A percentile compares a stretch with the other conserved stretches of the same genome.
These are phyloP conservation scores for Rosa lucieae DNA, from an alignment of 306 rosid genomes.

Conservation along the genomic window DNA sequence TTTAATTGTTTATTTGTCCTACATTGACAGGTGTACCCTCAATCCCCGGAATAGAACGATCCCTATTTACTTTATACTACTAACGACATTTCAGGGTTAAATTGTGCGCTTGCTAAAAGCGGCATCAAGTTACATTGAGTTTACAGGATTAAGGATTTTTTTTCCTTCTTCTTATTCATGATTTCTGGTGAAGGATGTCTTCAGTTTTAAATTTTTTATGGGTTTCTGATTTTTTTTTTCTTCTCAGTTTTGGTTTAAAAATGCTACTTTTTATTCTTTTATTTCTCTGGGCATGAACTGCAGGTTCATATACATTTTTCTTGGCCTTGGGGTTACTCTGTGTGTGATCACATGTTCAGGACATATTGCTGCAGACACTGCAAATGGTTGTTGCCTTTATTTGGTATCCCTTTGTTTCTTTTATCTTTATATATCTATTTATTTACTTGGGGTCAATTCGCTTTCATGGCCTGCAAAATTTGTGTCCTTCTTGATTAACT, in stretches of 20 bases:
- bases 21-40: no score
- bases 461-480: not conserved
- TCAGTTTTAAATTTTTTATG: not conserved
- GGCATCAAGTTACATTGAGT: no score
- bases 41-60: no score
- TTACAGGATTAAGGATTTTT: not conserved
- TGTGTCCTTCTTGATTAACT: not conserved
- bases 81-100: no score
- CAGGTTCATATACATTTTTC: constrained; percentile 81
- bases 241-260: not conserved
- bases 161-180: not conserved
- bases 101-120: no score
- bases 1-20: no score
- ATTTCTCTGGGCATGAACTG: constrained; percentile 11
- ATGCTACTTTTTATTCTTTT: constrained; percentile 3
- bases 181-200: not conserved
- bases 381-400: constrained; percentile 78
- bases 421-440: not conserved
- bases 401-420: constrained; percentile 61
- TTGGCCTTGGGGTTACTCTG: constrained; percentile 63
- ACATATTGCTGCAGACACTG: constrained; percentile 79
- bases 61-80: no score
- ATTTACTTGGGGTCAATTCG: not conserved
- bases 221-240: not conserved
- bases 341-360: constrained; percentile 74